phyloP scores from a whole-genome alignment of 169 alveolate species.

The Eimeria sp. region DNA sequence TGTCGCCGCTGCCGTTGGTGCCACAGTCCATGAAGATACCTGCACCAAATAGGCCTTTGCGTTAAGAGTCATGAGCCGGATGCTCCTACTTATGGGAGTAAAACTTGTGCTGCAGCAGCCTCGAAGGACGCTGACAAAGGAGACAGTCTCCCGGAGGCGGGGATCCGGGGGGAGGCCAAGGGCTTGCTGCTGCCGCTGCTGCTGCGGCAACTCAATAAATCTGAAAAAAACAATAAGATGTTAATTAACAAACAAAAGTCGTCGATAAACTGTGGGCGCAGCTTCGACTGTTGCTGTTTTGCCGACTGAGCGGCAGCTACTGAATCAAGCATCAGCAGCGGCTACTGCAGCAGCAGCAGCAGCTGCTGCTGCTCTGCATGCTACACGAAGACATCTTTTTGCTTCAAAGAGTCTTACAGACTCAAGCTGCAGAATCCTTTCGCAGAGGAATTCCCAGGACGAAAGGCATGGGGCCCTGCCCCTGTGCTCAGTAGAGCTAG shows the following conservation, averaged over 20 bases:
- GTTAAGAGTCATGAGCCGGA: background rate
- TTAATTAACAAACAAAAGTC: background rate
- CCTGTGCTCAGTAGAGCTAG: background rate
- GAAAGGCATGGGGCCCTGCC: slow-evolving; percentile 27
- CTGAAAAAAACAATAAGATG: background rate
- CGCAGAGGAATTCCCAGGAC: background rate
- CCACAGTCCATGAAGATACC: background rate
- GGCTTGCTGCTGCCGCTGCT: background rate
- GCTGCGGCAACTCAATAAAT: background rate
- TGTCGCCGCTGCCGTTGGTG: background rate
- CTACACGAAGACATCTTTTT: background rate
- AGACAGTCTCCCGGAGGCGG: slow-evolving; percentile 7
- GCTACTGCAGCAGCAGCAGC: slow-evolving; percentile 20
- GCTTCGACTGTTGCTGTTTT: background rate
- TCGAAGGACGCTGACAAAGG: background rate
- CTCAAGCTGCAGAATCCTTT: slow-evolving; percentile 4
- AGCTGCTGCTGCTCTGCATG: slow-evolving; percentile 50
- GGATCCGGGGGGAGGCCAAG: background rate
- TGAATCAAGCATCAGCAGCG: background rate
- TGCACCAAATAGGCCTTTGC: background rate
- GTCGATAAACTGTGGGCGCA: background rate
- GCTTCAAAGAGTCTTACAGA: background rate
- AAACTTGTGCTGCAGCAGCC: background rate
- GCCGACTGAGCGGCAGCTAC: slow-evolving; percentile 1
- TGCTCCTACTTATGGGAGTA: background rate